Evolutionary conservation across 805 yeast species (phyloP).

Genomic region (Kazachstania africana): DNA sequence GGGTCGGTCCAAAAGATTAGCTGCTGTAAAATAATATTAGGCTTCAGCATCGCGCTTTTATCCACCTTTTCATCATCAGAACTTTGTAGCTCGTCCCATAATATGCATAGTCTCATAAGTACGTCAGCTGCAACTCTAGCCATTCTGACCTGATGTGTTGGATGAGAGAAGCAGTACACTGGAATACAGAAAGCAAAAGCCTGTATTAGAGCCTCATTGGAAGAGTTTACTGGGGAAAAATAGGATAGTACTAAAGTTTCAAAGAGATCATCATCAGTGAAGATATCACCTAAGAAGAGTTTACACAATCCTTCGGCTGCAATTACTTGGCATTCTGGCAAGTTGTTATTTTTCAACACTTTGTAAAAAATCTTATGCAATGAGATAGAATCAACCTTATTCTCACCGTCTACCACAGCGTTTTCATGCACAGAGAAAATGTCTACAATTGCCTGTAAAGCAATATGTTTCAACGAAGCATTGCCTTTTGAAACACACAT

Average conservation of each 20-base stretch:
- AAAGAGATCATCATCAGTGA: conserved; percentile 58
- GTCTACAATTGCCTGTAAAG: conserved; percentile 66
- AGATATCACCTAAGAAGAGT: conserved; percentile 62
- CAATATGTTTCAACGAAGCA: conserved; percentile 46
- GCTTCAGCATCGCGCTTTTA: conserved; percentile 25
- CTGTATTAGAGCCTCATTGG: conserved; percentile 60
- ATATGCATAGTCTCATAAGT: conserved; percentile 41
- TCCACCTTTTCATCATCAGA: conserved; percentile 23
- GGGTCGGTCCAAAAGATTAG: conserved; percentile 83
- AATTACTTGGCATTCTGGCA: conserved; percentile 60
- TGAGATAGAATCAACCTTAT: conserved; percentile 52
- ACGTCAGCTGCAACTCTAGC: conserved; percentile 57
- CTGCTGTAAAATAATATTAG: conserved; percentile 53
- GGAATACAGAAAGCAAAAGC: conserved; percentile 81
- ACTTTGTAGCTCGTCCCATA: conserved; percentile 29
- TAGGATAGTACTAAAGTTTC: conserved; percentile 63
- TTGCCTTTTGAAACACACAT: conserved; percentile 59
- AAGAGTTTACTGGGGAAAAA: conserved; percentile 54
- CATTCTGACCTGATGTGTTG: conserved; percentile 56
- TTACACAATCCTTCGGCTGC: conserved; percentile 85
- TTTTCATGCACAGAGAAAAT: conserved; percentile 69
- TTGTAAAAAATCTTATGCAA: conserved; percentile 61
- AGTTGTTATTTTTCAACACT: conserved; percentile 42
- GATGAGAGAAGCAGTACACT: conserved; percentile 70
- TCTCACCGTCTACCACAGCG: conserved; percentile 49